Evolutionary conservation across 176 grass and related monocot species (phyloP).

Genomic region (Metroxylon sagu): DNA sequence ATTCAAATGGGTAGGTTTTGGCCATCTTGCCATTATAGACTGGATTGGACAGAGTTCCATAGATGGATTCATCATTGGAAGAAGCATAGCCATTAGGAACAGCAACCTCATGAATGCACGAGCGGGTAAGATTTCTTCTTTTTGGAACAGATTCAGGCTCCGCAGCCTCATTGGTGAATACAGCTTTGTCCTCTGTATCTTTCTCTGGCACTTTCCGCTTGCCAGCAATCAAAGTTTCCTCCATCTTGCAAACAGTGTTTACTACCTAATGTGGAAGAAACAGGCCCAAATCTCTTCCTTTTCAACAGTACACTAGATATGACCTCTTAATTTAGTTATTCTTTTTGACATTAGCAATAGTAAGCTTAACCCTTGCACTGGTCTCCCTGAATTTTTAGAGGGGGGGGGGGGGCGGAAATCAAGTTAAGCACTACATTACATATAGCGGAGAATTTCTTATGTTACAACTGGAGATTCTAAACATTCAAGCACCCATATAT

Average conservation of each 20-base stretch:
- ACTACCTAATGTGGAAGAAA: no score
- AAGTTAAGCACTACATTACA: no score
- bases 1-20: conserved; percentile 81
- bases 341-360: no score
- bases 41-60: conserved; percentile 59
- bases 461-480: no score
- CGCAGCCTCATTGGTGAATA: not conserved
- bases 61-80: conserved; percentile 44
- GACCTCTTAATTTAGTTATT: no score
- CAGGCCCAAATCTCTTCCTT: no score
- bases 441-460: no score
- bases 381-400: no score
- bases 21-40: conserved; percentile 74
- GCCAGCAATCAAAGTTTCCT: conserved; percentile 25
- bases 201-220: conserved; percentile 39
- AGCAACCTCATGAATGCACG: conserved; percentile 87
- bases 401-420: no score
- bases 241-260: not conserved
- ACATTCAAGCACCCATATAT: no score
- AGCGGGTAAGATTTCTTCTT: conserved; percentile 51
- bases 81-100: conserved; percentile 52
- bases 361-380: no score
- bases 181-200: conserved; percentile 7
- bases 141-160: conserved; percentile 39
- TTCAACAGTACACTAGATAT: no score